Percentiles rank a stretch among this genome's conserved stretches.
These are phyloP conservation scores for Pisolithus orientalis DNA, from an alignment of 768 basidiomycete species.

Conservation along the genomic window DNA sequence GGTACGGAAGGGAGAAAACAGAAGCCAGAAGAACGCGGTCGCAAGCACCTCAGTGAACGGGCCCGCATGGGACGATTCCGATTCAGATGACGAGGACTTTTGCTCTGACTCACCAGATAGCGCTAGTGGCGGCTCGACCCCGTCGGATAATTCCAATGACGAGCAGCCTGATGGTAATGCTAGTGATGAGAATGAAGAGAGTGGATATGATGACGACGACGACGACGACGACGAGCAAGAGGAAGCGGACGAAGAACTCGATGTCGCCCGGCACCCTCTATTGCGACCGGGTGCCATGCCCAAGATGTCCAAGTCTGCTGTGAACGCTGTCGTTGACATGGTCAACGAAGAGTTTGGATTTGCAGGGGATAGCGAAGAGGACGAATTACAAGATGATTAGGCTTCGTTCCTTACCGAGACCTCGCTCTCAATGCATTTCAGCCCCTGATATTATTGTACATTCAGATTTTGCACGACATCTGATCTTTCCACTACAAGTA, in stretches of 20 bases:
- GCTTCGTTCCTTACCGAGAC: background rate
- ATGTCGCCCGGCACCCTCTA: constrained; percentile 54
- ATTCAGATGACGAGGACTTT: constrained; percentile 30
- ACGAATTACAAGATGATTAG: constrained; percentile 44
- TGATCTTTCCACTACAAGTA: too few relatives aligned
- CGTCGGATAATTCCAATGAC: constrained; percentile 26
- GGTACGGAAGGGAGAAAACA: constrained; percentile 1
- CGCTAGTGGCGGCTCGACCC: constrained; percentile 27
- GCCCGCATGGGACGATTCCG: constrained; percentile 28
- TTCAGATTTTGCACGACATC: too few relatives aligned
- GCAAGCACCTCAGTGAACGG: constrained; percentile 16
- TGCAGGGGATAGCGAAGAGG: constrained; percentile 31
- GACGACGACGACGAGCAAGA: constrained; percentile 26
- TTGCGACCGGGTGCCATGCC: constrained; percentile 55
- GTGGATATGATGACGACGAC: constrained; percentile 23
- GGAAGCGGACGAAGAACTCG: constrained; percentile 40
- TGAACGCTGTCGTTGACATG: constrained; percentile 62
- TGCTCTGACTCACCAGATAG: constrained; percentile 35
- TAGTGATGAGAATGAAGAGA: constrained; percentile 16
- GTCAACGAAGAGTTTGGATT: constrained; percentile 48
- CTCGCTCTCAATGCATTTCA: background rate
- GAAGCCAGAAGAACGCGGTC: background rate
- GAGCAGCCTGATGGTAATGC: constrained; percentile 19
- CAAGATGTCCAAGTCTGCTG: constrained; percentile 36
- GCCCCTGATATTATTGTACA: too few relatives aligned